phyloP scores from a whole-genome alignment of 1,139 yeast genomes.

The Lodderomyces oxycetoniae region DNA sequence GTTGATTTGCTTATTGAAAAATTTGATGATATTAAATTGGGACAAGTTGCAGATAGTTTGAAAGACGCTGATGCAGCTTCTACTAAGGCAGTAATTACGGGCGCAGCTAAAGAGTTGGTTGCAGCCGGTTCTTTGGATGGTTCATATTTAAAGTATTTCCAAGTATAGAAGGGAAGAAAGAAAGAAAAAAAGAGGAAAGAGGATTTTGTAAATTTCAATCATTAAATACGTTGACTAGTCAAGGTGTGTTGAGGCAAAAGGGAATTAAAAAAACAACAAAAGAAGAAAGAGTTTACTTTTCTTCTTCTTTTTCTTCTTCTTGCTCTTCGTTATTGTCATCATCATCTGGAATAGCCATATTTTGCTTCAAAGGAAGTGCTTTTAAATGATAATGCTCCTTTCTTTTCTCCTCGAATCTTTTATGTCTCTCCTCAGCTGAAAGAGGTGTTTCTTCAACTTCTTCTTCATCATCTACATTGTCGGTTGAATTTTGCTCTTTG shows the following conservation, averaged over 20 bases:
- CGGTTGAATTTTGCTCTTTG: constrained; percentile 13
- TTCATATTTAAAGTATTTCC: constrained; percentile 35
- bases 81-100: constrained; percentile 49
- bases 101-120: constrained; percentile 41
- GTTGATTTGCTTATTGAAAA: constrained; percentile 72
- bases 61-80: constrained; percentile 47
- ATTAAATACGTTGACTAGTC: no score
- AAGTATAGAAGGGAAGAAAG: constrained; percentile 1
- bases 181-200: constrained; percentile 5
- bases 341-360: constrained; percentile 28
- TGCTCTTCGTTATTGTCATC: constrained; percentile 20
- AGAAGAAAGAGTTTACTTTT: no score
- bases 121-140: constrained; percentile 30
- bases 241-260: no score
- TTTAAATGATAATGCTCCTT: constrained; percentile 74
- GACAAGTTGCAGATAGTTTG: constrained; percentile 61
- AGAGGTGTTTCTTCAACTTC: constrained; percentile 32
- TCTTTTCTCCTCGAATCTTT: constrained; percentile 67
- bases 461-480: constrained; percentile 25
- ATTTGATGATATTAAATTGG: constrained; percentile 72
- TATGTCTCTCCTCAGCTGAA: constrained; percentile 60
- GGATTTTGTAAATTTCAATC: neutral
- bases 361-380: constrained; percentile 47
- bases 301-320: no score
- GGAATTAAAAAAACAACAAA: no score